Base-by-base conservation (phyloP, 805 yeast species). In the Ogataea methanolica region DNA sequence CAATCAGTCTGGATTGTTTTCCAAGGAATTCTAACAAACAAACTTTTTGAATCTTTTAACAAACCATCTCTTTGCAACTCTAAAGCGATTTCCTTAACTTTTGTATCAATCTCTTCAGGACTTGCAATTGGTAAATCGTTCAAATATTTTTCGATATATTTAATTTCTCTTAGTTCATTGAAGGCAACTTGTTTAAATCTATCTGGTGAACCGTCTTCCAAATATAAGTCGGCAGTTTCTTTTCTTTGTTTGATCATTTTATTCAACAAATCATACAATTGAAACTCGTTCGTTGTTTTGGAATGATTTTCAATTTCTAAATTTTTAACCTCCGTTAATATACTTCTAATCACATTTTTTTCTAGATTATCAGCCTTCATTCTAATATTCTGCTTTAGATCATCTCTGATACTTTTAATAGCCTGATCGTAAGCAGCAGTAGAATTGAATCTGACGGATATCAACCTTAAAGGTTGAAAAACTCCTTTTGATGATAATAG, bases 161-260 rank as follows among this genome's bases (percentile, higher is more conserved):
- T 58, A 4, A 65, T 57, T 54, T 74, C 78, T 46, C 68, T 57
- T 19, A 67, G 50, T 58, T 74, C 79, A 41, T 63, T 66, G 23
- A 58, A 54, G 5, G 69, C 72, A 35, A 67, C 54, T 40, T 67
- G 68, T 26, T 63, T 63, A 44, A 72, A 72, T 50, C 72, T 61
- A 49, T 73, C 78, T n/a, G 69, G 67, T 22, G 74, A 58, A 16
- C 71, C 67, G 36, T 67, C 71, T 40, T 66, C 62, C 42, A 61
- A 45, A 51, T 70, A 74, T 46, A 68, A 69, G 6, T 51, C 57
- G 16, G 73, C 72, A 4, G 75, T 64, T 12, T 63, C 63, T 31
- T 55, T 52, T 52, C 79, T 63, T 49, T 74, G 74, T 44, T 68
- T 71, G 44, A 66, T 58, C 70, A 74, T 65, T 46, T 71, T 71